These are phyloP conservation scores for Oryza punctata DNA, from an alignment of 176 grass and related monocot genomes.

Conservation along the genomic window DNA sequence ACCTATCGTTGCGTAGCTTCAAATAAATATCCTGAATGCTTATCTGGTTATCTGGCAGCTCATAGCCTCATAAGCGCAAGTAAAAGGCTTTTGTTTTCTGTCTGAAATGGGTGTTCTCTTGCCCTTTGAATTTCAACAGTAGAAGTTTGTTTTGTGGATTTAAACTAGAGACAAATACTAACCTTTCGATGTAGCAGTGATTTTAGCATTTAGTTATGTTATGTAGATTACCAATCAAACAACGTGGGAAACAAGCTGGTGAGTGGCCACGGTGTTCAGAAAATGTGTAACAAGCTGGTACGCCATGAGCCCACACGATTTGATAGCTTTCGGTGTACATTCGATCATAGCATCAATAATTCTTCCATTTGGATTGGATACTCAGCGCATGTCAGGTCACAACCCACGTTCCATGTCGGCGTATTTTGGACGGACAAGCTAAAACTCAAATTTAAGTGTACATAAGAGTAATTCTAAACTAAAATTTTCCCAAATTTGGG, in stretches of 20 bases:
- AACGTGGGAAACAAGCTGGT: neutral
- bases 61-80: neutral
- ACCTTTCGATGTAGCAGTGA: neutral
- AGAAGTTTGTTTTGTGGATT: neutral
- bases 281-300: neutral
- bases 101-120: neutral
- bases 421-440: neutral
- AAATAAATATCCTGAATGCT: neutral
- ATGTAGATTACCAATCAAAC: neutral
- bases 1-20: neutral
- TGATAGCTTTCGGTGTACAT: neutral
- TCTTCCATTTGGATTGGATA: neutral
- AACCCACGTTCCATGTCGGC: neutral
- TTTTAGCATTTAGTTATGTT: neutral
- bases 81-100: neutral
- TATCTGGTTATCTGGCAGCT: slow-evolving; percentile 14
- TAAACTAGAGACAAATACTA: too few relatives aligned
- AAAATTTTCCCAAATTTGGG: neutral
- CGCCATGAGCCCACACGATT: neutral
- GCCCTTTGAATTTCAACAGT: too few relatives aligned
- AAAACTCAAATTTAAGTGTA: neutral
- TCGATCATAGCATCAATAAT: neutral
- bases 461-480: neutral
- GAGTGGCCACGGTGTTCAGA: neutral
- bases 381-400: neutral